phyloP scores from a whole-genome alignment of 257 asterid species.

The Prunella vulgaris region DNA sequence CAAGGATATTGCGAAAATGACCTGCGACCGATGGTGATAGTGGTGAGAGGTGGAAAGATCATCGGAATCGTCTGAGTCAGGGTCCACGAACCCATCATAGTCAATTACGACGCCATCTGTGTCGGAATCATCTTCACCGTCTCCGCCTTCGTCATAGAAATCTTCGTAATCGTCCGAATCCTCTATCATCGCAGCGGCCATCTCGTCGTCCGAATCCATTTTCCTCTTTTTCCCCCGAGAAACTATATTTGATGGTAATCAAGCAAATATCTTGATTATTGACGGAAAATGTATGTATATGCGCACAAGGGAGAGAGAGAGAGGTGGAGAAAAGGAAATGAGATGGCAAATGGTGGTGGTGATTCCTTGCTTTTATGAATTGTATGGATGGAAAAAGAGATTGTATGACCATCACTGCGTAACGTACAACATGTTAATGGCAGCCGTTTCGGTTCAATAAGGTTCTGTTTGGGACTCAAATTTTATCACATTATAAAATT shows the following conservation, averaged over 20 bases:
- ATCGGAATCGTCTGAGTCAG: constrained; percentile 77
- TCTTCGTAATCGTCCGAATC: constrained; percentile 60
- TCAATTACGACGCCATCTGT: constrained; percentile 56
- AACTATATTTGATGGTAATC: background rate
- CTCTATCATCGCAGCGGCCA: constrained; percentile 43
- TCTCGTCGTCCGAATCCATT: constrained; percentile 76
- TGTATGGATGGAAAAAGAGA: constrained; percentile 15
- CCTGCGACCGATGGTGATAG: constrained; percentile 64
- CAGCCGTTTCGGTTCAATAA: background rate
- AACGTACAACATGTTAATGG: constrained; percentile 27
- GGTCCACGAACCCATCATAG: constrained; percentile 66
- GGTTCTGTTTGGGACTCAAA: background rate
- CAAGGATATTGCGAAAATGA: constrained; percentile 20
- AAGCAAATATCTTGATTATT: background rate
- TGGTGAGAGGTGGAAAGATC: constrained; percentile 36
- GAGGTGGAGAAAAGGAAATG: constrained; percentile 15
- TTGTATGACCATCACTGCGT: constrained; percentile 17
- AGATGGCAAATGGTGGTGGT: constrained; percentile 28
- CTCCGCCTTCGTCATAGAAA: constrained; percentile 51
- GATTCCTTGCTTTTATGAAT: constrained; percentile 27
- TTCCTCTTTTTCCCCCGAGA: background rate
- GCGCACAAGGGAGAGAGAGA: background rate
- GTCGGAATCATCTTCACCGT: constrained; percentile 47
- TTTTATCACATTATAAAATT: background rate
- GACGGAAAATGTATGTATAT: constrained; percentile 11